Evolutionary conservation across 2,329 filamentous ascomycete genomes (phyloP), one percentile per base, ranked within the genome.

Genomic region (Epichloe coenophiala): DNA sequence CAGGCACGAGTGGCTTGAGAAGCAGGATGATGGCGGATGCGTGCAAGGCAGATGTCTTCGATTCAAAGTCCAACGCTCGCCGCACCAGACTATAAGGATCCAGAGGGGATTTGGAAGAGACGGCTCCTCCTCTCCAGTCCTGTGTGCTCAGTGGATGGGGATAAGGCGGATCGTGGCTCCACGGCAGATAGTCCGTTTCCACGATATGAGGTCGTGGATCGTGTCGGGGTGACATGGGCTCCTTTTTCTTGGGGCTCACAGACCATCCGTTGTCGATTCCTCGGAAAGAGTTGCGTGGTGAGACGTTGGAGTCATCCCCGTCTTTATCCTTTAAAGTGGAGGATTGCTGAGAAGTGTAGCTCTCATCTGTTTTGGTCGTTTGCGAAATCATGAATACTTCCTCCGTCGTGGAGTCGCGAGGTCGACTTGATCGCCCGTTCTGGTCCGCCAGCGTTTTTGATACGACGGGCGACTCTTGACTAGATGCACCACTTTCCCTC

Each of bases 21-120:
- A 83, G 70, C 3, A 84, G 70, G 5, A 83, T 62, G 56, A 84
- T 82, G 31, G 77, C 76, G 0, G 80, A 75, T 0, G 80, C 78
- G 54, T 79, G 77, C 23, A 83, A 67, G 2, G 77, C 72, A 0
- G 77, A 81, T 1, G 71, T 73, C 45, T 69, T 71, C 5, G 70
- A 70, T 58, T 83, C 80, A 51, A 79, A 82, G 5, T 71, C 66
- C 1, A 84, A 66, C 0, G 77, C 73, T 4, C 76, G 71, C 12
- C 69, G 65, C 7, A 83, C 63, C 8, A 82, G 66, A 0, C 70
- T 65, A 48, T 77, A 76, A 0, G 80, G 79, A 45, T 82, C 70
- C 2, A 83, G 70, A 0, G 78, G 74, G 0, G 61, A 60, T 36
- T 33, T 54, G 0, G 55, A 53, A 5, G 56, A 48, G 1, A 33